Evolutionary conservation across 2,329 filamentous ascomycete genomes (phyloP), one percentile per base, ranked within the genome.

Genomic region (Pseudogymnoascus sp.): DNA sequence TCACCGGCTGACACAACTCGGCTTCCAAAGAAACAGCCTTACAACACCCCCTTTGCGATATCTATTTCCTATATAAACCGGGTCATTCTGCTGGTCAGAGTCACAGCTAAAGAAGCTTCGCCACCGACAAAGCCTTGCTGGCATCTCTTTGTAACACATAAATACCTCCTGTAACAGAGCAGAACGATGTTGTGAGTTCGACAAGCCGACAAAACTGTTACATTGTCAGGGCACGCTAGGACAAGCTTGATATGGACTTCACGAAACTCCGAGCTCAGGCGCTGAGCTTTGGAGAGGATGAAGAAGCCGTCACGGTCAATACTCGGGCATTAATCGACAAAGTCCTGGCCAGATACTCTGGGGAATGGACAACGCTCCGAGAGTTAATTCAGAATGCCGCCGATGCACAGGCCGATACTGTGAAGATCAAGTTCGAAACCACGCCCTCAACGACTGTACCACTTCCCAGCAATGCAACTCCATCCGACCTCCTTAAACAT

Each of bases 321-420:
- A 99, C 95, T 59, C 84, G 96, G 72, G 95, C 95, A 47, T 77
- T 99, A 70, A 99, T 99, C 73, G 96, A 97, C 78, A 99, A 99
- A 76, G 93, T 99, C 10, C 83, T 99, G 60, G 95, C 95, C 8
- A 84, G 95, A 72, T 99, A 99, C 74, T 96, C 93, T 2, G 93
- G 95, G 70, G 96, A 99, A 79, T 97, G 93, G 88, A 92, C 86
- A 5, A 89, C 84, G 7, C 78, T 99, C 16, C 86, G 95, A 80
- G 95, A 99, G 75, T 86, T 99, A 65, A 92, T 99, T 50, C 95
- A 99, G 73, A 99, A 99, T 74, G 95, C 95, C n/a, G 93, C 95
- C 67, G 95, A 99, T 78, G 95, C 95, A 21, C 90, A 93, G 72
- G 95, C 95, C 59, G 90, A 87, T 14, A 93, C 86, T 63, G 93